phyloP scores from a whole-genome alignment of 2,329 filamentous ascomycete genomes.

The Colletotrichum euphorbiae region DNA sequence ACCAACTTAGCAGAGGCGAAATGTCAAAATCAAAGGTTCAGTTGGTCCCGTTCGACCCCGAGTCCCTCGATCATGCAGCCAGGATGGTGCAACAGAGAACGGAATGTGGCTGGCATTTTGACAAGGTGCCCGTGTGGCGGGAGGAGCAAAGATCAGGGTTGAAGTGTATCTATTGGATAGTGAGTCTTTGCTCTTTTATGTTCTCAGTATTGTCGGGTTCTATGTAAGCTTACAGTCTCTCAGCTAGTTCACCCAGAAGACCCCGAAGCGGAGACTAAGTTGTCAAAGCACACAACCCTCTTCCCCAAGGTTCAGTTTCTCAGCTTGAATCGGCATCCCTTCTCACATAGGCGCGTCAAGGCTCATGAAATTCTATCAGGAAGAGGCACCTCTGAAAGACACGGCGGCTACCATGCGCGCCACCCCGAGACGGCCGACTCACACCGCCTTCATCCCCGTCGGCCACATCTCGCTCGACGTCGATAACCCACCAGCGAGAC shows the following conservation, averaged over 20 bases:
- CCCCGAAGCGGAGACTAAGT: conserved; percentile 29
- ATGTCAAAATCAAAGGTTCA: conserved; percentile 29
- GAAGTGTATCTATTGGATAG: conserved; percentile 43
- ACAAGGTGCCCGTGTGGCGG: conserved; percentile 42
- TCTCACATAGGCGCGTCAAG: no score
- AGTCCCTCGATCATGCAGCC: conserved; percentile 42
- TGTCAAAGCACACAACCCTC: conserved; percentile 42
- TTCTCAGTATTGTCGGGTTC: no score
- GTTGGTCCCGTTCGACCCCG: conserved; percentile 45
- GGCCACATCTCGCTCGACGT: conserved; percentile 48
- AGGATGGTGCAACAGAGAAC: conserved; percentile 43
- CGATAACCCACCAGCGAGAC: conserved; percentile 24
- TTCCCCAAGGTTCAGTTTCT: conserved; percentile 36
- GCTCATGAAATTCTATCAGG: not conserved
- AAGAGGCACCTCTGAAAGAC: conserved; percentile 39
- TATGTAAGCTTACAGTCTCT: not conserved
- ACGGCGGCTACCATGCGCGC: conserved; percentile 30
- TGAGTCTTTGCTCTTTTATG: not conserved
- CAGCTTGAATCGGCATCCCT: no score
- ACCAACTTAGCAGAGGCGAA: not conserved
- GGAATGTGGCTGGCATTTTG: conserved; percentile 44
- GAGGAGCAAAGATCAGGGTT: conserved; percentile 39
- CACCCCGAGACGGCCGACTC: conserved; percentile 19
- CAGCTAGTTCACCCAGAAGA: conserved; percentile 39
- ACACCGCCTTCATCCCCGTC: conserved; percentile 44